These are phyloP conservation scores for Macaranga tanarius DNA, from an alignment of 441 rosid genomes.

Conservation along the genomic window DNA sequence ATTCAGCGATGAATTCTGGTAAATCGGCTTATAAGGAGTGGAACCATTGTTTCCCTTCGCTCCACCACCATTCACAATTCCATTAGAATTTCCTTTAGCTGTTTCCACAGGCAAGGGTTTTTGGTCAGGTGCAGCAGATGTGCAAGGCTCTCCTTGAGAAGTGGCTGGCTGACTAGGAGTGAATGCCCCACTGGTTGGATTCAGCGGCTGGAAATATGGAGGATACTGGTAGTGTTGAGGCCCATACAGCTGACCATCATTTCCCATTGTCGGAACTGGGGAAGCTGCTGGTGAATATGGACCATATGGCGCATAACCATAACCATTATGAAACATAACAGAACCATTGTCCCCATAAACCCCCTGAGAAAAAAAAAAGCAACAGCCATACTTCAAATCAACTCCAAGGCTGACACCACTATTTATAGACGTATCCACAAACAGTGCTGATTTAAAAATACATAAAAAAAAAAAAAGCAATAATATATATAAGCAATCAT, in stretches of 20 bases:
- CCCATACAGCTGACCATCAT: constrained; percentile 69
- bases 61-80: constrained; percentile 38
- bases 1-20: constrained; percentile 44
- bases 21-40: constrained; percentile 45
- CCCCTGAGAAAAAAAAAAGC: constrained; percentile 42
- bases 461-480: background rate
- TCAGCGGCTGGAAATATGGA: constrained; percentile 54
- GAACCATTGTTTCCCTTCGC: constrained; percentile 59
- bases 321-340: constrained; percentile 61
- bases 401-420: background rate
- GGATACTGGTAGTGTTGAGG: constrained; percentile 84
- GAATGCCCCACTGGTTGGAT: constrained; percentile 52
- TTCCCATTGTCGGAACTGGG: constrained; percentile 68
- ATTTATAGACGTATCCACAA: background rate
- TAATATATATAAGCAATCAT: background rate
- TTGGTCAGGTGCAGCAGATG: constrained; percentile 47
- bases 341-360: constrained; percentile 66
- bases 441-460: background rate
- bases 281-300: constrained; percentile 75
- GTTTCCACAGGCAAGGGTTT: constrained; percentile 55
- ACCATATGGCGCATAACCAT: constrained; percentile 57
- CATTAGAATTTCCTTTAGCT: constrained; percentile 45
- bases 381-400: background rate
- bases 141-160: constrained; percentile 50
- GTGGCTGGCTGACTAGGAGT: constrained; percentile 44